These are phyloP conservation scores for Rutstroemia sp. DNA, from an alignment of 2,329 filamentous ascomycete genomes.

Conservation along the genomic window DNA sequence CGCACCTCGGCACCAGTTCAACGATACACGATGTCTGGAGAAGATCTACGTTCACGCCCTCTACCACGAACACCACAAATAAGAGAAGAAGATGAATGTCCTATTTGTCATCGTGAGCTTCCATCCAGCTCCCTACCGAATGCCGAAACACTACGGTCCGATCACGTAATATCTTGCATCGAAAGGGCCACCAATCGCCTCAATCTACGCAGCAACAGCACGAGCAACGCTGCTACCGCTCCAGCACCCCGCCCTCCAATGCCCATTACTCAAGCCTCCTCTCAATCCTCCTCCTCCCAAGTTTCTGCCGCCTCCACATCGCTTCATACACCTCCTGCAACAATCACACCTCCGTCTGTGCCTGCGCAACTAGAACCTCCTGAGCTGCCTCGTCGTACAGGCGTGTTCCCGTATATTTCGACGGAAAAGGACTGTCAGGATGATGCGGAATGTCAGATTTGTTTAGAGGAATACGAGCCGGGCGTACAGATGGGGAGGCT, in stretches of 20 bases:
- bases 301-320: slow-evolving; percentile 10
- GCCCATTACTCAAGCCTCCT: slow-evolving; percentile 14
- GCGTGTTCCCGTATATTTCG: slow-evolving; percentile 56
- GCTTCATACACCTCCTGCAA: slow-evolving; percentile 24
- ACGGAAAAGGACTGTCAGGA: slow-evolving; percentile 65
- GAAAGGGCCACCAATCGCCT: slow-evolving; percentile 11
- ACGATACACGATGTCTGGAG: slow-evolving; percentile 8
- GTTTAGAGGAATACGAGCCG: slow-evolving; percentile 57
- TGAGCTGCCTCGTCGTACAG: slow-evolving; percentile 38
- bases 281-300: slow-evolving; percentile 18
- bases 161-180: slow-evolving; percentile 53
- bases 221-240: slow-evolving; percentile 6
- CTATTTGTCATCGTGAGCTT: slow-evolving; percentile 66
- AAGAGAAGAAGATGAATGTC: slow-evolving; percentile 71
- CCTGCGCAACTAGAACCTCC: not conserved
- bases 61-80: slow-evolving; percentile 33
- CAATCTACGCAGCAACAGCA: slow-evolving; percentile 6
- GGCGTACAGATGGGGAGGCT: slow-evolving; percentile 57
- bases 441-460: slow-evolving; percentile 60
- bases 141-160: slow-evolving; percentile 47
- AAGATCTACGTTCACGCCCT: slow-evolving; percentile 9
- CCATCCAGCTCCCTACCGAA: slow-evolving; percentile 49
- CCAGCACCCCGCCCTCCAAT: slow-evolving; percentile 3
- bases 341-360: too few species aligned
- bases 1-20: not conserved